A percentile compares a stretch with the other conserved stretches of the same genome.
Conservation (phyloP, 345 rosid species). For the Moricandia arvensis region DNA sequence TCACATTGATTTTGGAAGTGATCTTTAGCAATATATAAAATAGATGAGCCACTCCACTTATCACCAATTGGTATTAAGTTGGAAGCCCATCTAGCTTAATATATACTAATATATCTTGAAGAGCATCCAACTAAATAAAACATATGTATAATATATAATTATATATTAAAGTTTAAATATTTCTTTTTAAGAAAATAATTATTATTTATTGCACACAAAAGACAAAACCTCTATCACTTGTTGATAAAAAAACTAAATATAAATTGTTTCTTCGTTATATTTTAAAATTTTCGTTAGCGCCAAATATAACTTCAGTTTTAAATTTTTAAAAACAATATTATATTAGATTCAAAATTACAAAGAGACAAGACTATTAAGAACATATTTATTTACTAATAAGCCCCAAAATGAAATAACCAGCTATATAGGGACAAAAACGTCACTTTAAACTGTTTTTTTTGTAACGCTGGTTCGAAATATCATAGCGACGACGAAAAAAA, state of each 20-base stretch:
- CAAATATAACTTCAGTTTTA: background rate
- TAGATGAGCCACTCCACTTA: too few species aligned
- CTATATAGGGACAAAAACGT: background rate
- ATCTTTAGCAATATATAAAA: too few species aligned
- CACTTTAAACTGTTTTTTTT: background rate
- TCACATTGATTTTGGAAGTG: too few species aligned
- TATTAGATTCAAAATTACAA: background rate
- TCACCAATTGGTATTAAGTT: too few species aligned
- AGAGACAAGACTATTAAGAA: background rate
- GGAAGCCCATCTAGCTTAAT: too few species aligned
- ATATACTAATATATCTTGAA: too few species aligned
- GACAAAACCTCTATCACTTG: background rate
- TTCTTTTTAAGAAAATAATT: background rate
- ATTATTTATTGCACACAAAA: background rate
- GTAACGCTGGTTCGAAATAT: too few species aligned
- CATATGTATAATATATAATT: background rate
- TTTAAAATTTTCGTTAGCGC: background rate
- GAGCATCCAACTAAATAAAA: background rate
- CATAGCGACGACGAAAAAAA: too few species aligned
- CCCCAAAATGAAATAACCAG: background rate
- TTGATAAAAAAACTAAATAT: background rate
- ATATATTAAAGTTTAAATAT: too few species aligned
- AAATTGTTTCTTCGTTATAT: background rate
- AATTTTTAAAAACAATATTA: background rate
- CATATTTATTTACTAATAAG: background rate